Conservation (phyloP, 177 flowering plant genomes). For the Tripterygium wilfordii region DNA sequence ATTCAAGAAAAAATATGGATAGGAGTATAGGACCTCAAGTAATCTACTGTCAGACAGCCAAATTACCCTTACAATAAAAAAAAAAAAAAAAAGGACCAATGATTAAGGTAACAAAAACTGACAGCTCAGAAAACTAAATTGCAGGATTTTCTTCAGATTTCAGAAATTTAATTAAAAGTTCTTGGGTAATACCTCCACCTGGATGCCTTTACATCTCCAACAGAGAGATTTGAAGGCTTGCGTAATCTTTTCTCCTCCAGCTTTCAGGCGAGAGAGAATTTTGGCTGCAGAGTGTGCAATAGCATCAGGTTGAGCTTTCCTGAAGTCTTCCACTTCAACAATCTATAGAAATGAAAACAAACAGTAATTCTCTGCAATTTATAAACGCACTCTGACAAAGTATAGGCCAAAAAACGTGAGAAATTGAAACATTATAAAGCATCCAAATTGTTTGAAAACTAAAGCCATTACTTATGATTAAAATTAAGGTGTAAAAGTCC, state of each 20-base stretch:
- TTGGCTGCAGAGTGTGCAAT: conserved; percentile 81
- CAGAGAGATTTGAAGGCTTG: conserved; percentile 83
- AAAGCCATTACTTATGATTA: too few relatives aligned
- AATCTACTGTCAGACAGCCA: too few relatives aligned
- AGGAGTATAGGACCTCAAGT: too few relatives aligned
- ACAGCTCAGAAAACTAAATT: background rate
- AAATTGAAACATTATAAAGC: too few relatives aligned
- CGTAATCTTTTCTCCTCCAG: conserved; percentile 71
- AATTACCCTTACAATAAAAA: too few relatives aligned
- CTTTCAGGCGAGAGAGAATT: conserved; percentile 77
- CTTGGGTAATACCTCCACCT: conserved; percentile 72
- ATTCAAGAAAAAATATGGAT: too few relatives aligned
- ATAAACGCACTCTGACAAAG: background rate
- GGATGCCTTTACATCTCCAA: conserved; percentile 81
- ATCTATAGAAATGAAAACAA: conserved; percentile 28
- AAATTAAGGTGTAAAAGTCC: too few relatives aligned
- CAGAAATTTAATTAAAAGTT: background rate
- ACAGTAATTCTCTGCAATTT: background rate
- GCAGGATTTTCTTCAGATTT: background rate
- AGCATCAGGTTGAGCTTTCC: conserved; percentile 74
- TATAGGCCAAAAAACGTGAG: too few relatives aligned
- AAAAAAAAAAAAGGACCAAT: too few relatives aligned
- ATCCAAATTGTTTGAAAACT: too few relatives aligned
- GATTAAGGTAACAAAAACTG: background rate
- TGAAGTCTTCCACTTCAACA: conserved; percentile 68